Evolutionary conservation across 768 basidiomycete genomes (phyloP), one percentile per base, ranked within the genome.

Genomic region (Rubroboletus satanas): DNA sequence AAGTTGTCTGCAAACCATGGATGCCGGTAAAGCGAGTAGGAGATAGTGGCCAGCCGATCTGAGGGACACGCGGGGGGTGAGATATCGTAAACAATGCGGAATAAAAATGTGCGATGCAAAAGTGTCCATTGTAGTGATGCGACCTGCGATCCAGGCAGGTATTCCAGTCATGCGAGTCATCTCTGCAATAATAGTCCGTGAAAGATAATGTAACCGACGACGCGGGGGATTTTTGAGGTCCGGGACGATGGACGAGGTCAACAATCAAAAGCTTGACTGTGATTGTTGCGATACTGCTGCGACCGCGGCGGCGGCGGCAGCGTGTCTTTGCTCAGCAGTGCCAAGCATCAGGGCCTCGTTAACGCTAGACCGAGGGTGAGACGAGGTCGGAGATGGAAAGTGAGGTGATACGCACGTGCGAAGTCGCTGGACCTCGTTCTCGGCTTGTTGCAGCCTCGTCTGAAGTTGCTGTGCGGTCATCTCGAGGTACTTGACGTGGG

Each of bases 341-440:
- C 84, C 82, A 69, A 93, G 83, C 88, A 91, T 92, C 70, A 93
- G 79, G 41, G 87, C 87, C 81, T 93, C 90, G 73, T 93, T 93
- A 62, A 93, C 84, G 66, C 82, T 85, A 21, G 10, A 43, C 4
- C 29, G 10, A 26, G 15, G 14, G 7, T 62, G 42, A 55, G 50
- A 26, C 7, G 15, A 11, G 17, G 14, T 18, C 4, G 18, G 23
- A 45, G 10, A 48, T 36, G 21, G 26, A 18, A 45, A 57, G 29
- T 3, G 10, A 36, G 12, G 44, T 6, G 2, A 5, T 36, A 67
- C 78, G 52, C 55, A 79, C 79, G 79, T 77, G 72, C 88, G 83
- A 66, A 91, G 86, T 64, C 89, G 83, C 70, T 84, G 78, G 57
- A 89, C 87, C 75, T 92, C 90, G 54, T 82, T 79, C 72, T 92